phyloP scores from a whole-genome alignment of 2,329 filamentous ascomycete genomes.

The Paecilomyces fulvus region DNA sequence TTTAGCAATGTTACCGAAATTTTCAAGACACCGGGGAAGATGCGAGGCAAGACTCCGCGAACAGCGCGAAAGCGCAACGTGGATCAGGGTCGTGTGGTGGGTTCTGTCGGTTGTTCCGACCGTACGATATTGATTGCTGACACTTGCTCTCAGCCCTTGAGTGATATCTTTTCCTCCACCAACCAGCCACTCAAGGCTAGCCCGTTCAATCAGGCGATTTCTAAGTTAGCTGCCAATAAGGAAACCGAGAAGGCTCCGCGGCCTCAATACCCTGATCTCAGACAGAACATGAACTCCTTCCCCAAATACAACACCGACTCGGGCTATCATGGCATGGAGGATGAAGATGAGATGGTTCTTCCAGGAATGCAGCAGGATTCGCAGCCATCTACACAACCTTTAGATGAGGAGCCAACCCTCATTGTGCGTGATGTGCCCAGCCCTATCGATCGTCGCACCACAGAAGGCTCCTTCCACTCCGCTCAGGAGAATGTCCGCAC shows the following conservation, averaged over 20 bases:
- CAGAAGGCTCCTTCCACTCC: conserved; percentile 40
- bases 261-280: conserved; percentile 21
- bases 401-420: conserved; percentile 18
- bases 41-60: conserved; percentile 41
- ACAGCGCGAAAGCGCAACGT: conserved; percentile 36
- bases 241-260: conserved; percentile 14
- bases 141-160: conserved; percentile 32
- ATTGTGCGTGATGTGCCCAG: conserved; percentile 12
- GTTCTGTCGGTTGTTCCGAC: conserved; percentile 11
- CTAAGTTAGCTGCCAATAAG: conserved; percentile 16
- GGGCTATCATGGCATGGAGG: conserved; percentile 39
- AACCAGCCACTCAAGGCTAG: conserved; percentile 28
- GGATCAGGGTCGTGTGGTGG: conserved; percentile 37
- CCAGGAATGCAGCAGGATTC: conserved; percentile 22
- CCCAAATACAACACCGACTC: conserved; percentile 37
- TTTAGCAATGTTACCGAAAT: conserved; percentile 79
- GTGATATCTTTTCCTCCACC: conserved; percentile 37
- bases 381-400: conserved; percentile 24
- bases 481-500: conserved; percentile 31
- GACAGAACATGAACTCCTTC: conserved; percentile 30
- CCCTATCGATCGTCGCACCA: conserved; percentile 27
- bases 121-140: conserved; percentile 7
- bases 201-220: conserved; percentile 25
- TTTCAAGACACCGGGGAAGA: conserved; percentile 62
- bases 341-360: conserved; percentile 31